Percentiles rank a stretch among this genome's conserved stretches.
phyloP scores from a whole-genome alignment of 352 stramenopile species.

The Globisporangium paddicum region DNA sequence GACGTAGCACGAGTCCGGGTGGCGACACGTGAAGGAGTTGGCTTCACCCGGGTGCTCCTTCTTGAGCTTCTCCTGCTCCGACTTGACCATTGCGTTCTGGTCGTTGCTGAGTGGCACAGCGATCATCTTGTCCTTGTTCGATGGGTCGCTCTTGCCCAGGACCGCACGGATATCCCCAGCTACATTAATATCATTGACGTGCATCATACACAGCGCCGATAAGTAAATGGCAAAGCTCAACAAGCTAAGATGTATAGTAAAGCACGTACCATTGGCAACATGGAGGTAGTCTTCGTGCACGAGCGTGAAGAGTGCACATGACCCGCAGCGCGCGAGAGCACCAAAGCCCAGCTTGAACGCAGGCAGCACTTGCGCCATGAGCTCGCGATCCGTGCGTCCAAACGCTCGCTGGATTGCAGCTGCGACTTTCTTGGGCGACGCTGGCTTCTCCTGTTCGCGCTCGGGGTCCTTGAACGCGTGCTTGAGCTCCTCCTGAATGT shows the following conservation, averaged over 20 bases:
- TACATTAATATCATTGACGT: background rate
- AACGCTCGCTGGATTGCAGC: slow-evolving; percentile 83
- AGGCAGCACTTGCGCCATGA: slow-evolving; percentile 70
- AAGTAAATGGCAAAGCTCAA: background rate
- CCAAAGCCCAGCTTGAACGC: slow-evolving; percentile 92
- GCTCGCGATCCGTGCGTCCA: slow-evolving; percentile 77
- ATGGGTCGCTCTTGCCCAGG: slow-evolving; percentile 40
- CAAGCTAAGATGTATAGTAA: background rate
- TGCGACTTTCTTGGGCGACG: slow-evolving; percentile 49
- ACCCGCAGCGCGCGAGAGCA: slow-evolving; percentile 81
- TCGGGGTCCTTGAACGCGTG: slow-evolving; percentile 37
- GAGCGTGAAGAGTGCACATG: slow-evolving; percentile 82
- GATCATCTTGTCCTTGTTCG: slow-evolving; percentile 34
- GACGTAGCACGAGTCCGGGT: slow-evolving; percentile 91
- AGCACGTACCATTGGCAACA: slow-evolving; percentile 66
- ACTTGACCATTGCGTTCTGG: slow-evolving; percentile 89
- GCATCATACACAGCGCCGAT: background rate
- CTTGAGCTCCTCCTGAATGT: slow-evolving; percentile 70
- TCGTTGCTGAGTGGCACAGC: slow-evolving; percentile 86
- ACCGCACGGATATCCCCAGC: slow-evolving; percentile 82
- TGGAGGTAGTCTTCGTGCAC: slow-evolving; percentile 73
- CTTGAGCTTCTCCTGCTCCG: slow-evolving; percentile 83
- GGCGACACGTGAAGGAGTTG: slow-evolving; percentile 90
- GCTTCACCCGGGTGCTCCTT: slow-evolving; percentile 84
- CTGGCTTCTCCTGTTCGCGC: slow-evolving; percentile 13